Evolutionary conservation across 2,329 filamentous ascomycete species (phyloP).

Genomic region (Aspergillus sp.): DNA sequence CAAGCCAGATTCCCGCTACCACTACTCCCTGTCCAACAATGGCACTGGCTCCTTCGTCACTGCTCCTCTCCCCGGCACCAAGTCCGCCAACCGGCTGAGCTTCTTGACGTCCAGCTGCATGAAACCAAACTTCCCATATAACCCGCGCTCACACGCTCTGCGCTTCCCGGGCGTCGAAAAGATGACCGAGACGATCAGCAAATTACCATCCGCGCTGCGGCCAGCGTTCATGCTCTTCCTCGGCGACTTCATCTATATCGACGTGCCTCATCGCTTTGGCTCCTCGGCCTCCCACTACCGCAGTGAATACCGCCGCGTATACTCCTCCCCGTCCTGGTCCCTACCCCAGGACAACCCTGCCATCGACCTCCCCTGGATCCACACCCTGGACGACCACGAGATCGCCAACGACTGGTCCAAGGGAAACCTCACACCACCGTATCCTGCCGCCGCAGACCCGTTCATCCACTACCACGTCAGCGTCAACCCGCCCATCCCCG

Average conservation of each 20-base stretch:
- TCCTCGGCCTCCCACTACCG: constrained; percentile 72
- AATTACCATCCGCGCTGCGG: constrained; percentile 56
- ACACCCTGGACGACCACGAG: constrained; percentile 95
- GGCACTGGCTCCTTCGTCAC: constrained; percentile 78
- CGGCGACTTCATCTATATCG: constrained; percentile 53
- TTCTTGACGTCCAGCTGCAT: constrained; percentile 94
- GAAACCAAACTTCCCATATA: constrained; percentile 87
- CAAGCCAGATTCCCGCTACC: constrained; percentile 70
- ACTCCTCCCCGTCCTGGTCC: constrained; percentile 87
- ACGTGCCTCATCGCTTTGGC: constrained; percentile 80
- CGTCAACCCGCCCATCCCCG: constrained; percentile 70
- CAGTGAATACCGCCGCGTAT: constrained; percentile 91
- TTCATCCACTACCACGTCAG: constrained; percentile 83
- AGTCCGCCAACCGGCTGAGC: constrained; percentile 69
- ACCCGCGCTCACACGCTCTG: constrained; percentile 75
- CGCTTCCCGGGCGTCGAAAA: constrained; percentile 76
- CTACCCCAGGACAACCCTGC: constrained; percentile 62
- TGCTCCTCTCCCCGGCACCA: constrained; percentile 66
- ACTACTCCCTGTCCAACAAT: constrained; percentile 84
- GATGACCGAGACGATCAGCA: constrained; percentile 69
- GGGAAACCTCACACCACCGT: constrained; percentile 75
- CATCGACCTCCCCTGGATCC: constrained; percentile 80
- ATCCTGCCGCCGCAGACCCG: constrained; percentile 74
- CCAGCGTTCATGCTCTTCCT: constrained; percentile 60
- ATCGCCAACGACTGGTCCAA: constrained; percentile 88